Base-by-base conservation (phyloP, 345 rosid species). In the Nephelium lappaceum region DNA sequence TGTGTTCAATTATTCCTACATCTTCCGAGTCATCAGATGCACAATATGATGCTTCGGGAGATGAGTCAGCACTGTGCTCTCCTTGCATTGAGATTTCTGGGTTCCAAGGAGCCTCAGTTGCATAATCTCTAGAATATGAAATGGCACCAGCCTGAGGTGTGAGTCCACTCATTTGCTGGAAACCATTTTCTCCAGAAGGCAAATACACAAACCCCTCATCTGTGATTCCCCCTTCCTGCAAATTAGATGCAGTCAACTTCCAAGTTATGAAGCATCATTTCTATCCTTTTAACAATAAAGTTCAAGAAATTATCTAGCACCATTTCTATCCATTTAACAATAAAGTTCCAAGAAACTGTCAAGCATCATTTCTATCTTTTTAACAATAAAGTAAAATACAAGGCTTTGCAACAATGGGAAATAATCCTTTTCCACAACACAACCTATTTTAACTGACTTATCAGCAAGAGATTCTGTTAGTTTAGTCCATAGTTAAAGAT, bases 11-110 rank as follows among this genome's bases (percentile, higher is more conserved):
- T 36, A 90, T 88, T 49, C 86, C 87, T 25, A 91, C 76, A 69
- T 92, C 98, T 68, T 84, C 86, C 5, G 93, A 87, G 87, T 88
- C 94, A 77, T 84, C 87, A 43, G 90, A 87, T 45, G 66, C 51
- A 73, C 69, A 78, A 19, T 63, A 75, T 61, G 91, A 86, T 38
- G 87, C 79, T 55, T 85, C 93, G 25, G 89, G 77, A 51, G 85
- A 75, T 3, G 85, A 78, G 76, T 81, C 82, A 60, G 65, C 53
- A 42, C 83, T 84, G 38, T 36, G 82, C 79, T 83, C 90, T 79
- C 76, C 88, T 76, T 81, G 87, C 79, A 76, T 73, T 1, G 85
- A 78, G 74, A 81, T 80, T 77, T 82, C 88, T 42, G 84, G 85
- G 80, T 92, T 87, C 99, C 97, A 91, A 53, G 94, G 74, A 71